phyloP scores from a whole-genome alignment of 257 asterid species.

The Paulownia fortunei region DNA sequence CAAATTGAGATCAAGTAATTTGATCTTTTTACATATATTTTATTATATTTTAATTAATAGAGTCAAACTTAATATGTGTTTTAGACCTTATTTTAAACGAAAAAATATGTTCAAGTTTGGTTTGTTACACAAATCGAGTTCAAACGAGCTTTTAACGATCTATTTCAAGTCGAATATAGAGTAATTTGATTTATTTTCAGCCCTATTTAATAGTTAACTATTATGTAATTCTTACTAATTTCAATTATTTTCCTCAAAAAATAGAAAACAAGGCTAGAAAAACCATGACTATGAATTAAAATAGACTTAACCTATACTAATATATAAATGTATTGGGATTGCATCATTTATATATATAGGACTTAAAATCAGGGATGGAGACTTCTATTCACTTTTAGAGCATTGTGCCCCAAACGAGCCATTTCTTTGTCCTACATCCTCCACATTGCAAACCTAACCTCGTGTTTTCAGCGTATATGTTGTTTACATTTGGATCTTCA shows the following conservation, averaged over 20 bases:
- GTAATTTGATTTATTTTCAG: too few species aligned
- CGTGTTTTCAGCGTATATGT: constrained; percentile 14
- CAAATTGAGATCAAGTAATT: too few species aligned
- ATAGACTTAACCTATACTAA: neutral
- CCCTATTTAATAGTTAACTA: too few species aligned
- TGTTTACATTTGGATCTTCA: constrained; percentile 38
- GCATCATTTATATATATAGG: constrained; percentile 18
- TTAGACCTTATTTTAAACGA: too few species aligned
- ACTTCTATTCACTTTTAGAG: constrained; percentile 68
- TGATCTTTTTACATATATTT: too few species aligned
- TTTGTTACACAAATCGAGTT: too few species aligned
- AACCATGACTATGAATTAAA: neutral
- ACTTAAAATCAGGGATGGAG: constrained; percentile 52
- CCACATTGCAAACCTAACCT: neutral
- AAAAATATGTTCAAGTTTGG: too few species aligned
- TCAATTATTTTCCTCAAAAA: neutral
- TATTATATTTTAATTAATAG: too few species aligned
- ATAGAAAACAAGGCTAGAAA: neutral
- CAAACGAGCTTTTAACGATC: too few species aligned
- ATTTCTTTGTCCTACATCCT: constrained; percentile 22
- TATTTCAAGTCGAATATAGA: too few species aligned
- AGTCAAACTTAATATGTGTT: too few species aligned
- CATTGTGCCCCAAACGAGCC: constrained; percentile 51
- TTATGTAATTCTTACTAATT: too few species aligned
- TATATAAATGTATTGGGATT: constrained; percentile 33